Percentiles rank a stretch among this genome's conserved stretches.
Conservation (phyloP, 495 filamentous ascomycete genomes). For the Daldinia decipiens region DNA sequence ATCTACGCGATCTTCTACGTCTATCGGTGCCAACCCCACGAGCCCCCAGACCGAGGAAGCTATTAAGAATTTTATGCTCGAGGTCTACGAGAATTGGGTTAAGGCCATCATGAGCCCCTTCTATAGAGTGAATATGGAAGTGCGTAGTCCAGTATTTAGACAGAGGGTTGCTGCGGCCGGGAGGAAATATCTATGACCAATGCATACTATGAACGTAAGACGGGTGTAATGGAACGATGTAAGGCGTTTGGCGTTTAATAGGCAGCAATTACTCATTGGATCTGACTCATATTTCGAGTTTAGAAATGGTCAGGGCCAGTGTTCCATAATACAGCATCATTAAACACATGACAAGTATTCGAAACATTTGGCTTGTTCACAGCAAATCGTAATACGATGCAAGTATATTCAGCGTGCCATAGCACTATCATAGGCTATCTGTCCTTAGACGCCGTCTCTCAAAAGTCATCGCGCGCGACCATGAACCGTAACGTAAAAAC, state of each 20-base stretch:
- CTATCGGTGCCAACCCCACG: conserved; percentile 82
- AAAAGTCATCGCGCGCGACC: conserved; percentile 43
- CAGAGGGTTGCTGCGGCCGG: conserved; percentile 82
- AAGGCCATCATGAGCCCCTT: conserved; percentile 99
- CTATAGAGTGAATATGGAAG: conserved; percentile 81
- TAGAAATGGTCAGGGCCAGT: not conserved
- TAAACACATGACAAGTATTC: not conserved
- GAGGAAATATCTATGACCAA: conserved; percentile 83
- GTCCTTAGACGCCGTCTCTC: conserved; percentile 22
- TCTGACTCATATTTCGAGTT: not conserved
- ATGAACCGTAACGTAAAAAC: conserved; percentile 40
- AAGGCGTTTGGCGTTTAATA: conserved; percentile 27
- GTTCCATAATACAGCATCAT: not conserved
- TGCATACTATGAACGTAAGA: not conserved
- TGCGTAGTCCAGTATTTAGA: conserved; percentile 86
- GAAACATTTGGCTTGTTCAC: not conserved
- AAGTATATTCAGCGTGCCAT: conserved; percentile 36
- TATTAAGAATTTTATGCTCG: conserved; percentile 88
- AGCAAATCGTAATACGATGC: conserved; percentile 31
- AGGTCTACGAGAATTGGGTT: conserved; percentile 93
- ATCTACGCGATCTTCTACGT: conserved; percentile 65
- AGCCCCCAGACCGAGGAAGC: conserved; percentile 92
- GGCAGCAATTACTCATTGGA: not conserved
- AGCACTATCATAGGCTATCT: conserved; percentile 27
- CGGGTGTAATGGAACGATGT: not conserved